Base-by-base conservation (phyloP, 1,139 yeast genomes). In the Fermentozyma sake region DNA sequence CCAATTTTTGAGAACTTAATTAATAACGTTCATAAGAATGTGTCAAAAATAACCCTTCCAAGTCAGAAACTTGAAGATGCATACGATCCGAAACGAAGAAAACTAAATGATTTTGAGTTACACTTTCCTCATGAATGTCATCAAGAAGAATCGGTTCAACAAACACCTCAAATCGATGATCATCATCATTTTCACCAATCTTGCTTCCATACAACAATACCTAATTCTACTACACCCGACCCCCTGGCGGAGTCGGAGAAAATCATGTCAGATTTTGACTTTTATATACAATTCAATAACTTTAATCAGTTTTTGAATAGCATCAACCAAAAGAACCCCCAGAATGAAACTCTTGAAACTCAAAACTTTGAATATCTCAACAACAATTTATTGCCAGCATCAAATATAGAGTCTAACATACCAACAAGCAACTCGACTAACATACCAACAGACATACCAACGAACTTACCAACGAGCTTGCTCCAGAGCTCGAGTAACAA, bases 121-220 rank as follows among this genome's bases (percentile, higher is more conserved):
- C 62, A 56, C 32, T 56, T 55, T 29, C 72, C 72, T 4, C 69
- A 61, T 38, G 58, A 53, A 22, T 59, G 67, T 31, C 70, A 65
- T 36, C 58, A 49, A 14, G 32, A 19, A 16, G 28, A 29, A 2
- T 25, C 28, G 14, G 14, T 4, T 9, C 24, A 24, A 14, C 18
- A 20, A 6, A 30, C 32, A 8, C 32, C 22, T 7, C 26, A 22
- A 2, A 22, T 18, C 14, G 21, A 19, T 7, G 18, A 23, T 18
- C 35, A 40, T 14, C 55, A 51, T 29, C 55, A 56, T 32, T 43
- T 57, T n/a, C 72, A 66, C 34, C 69, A 66, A 41, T 64, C 72
- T 4, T 65, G 68, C 36, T 67, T 67, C 37, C 72, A 67, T 34
- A 62, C 72, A 4, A 60, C 59, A 16, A 57, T 67, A 8, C 66